Percentiles rank a stretch among this genome's conserved stretches.
phyloP scores from a whole-genome alignment of 345 rosid genomes.

The Hibiscus tridactylites region DNA sequence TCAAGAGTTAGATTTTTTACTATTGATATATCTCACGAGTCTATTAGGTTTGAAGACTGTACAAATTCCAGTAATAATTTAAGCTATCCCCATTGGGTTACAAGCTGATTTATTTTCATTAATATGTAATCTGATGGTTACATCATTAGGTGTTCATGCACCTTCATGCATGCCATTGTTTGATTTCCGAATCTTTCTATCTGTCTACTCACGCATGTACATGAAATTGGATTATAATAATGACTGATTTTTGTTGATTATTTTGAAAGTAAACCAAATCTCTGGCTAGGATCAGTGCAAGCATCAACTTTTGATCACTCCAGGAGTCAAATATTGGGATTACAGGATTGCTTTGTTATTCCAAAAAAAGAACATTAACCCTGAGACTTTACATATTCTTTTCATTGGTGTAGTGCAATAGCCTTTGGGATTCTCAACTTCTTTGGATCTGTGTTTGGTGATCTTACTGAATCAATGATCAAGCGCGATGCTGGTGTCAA shows the following conservation, averaged over 20 bases:
- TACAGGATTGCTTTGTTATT: neutral
- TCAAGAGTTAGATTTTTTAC: neutral
- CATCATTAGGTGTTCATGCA: neutral
- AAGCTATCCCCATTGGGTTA: neutral
- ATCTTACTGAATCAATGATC: slow-evolving; percentile 91
- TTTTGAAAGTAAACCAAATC: slow-evolving; percentile 1
- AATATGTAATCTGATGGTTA: neutral
- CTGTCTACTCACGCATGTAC: neutral
- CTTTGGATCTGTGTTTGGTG: slow-evolving; percentile 89
- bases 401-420: slow-evolving; percentile 43
- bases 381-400: neutral
- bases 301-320: neutral
- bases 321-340: neutral
- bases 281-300: neutral
- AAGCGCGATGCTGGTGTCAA: slow-evolving; percentile 98
- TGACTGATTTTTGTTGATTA: neutral
- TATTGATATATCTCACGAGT: neutral
- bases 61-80: neutral
- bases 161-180: neutral
- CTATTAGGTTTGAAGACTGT: neutral
- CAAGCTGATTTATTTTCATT: neutral
- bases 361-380: neutral
- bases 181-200: neutral
- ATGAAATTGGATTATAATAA: neutral
- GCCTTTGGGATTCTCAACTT: slow-evolving; percentile 75